Evolutionary conservation across 345 rosid genomes (phyloP).

Genomic region (Isatis tinctoria): DNA sequence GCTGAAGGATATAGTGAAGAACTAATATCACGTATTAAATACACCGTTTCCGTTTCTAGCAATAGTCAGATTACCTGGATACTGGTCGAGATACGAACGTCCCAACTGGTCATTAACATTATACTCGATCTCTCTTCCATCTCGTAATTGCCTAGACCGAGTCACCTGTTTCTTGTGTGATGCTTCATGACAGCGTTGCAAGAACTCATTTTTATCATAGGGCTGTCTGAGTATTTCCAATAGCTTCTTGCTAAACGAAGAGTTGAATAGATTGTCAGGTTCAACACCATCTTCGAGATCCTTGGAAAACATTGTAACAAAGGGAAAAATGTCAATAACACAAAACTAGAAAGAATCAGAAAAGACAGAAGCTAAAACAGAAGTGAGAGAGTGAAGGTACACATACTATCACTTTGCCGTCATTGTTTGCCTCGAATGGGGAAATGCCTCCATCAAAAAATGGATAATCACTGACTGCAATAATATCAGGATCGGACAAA

Average conservation of each 20-base stretch:
- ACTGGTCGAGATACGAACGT: conserved; percentile 50
- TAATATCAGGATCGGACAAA: conserved; percentile 49
- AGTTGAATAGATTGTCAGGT: conserved; percentile 11
- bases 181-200: conserved; percentile 27
- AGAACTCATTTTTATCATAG: conserved; percentile 39
- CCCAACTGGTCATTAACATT: neutral
- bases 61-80: conserved; percentile 34
- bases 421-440: conserved; percentile 40
- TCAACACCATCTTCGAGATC: conserved; percentile 30
- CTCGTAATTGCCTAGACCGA: conserved; percentile 29
- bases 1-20: neutral
- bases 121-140: conserved; percentile 31
- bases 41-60: neutral
- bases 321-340: neutral
- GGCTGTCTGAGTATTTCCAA: conserved; percentile 44
- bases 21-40: neutral
- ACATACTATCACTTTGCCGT: conserved; percentile 25
- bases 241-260: conserved; percentile 50
- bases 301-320: conserved; percentile 9
- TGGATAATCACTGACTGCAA: conserved; percentile 37
- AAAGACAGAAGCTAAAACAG: neutral
- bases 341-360: neutral
- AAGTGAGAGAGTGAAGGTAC: conserved; percentile 8
- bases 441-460: conserved; percentile 26
- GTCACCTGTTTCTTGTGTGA: conserved; percentile 19